Conservation (phyloP, 1,284 basidiomycete genomes). For the Agroathelia rolfsii region DNA sequence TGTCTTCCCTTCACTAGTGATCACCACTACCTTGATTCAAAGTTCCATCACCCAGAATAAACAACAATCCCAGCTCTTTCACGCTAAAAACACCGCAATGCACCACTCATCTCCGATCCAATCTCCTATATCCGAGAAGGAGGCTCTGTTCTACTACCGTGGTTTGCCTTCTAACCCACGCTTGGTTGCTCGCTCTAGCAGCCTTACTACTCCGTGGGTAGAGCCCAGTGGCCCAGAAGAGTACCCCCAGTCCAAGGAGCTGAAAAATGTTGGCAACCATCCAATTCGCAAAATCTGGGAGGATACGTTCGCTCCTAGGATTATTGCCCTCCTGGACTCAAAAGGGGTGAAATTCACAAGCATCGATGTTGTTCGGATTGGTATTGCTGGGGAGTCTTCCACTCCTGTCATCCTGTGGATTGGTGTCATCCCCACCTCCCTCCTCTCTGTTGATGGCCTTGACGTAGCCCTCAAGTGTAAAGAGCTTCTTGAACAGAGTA, state of each 20-base stretch:
- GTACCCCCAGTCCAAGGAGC: conserved; percentile 14
- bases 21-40: too few species aligned
- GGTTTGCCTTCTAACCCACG: conserved; percentile 13
- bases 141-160: conserved; percentile 14
- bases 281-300: conserved; percentile 16
- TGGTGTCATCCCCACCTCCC: conserved; percentile 19
- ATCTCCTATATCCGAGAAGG: too few species aligned
- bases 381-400: conserved; percentile 10
- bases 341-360: conserved; percentile 17
- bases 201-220: conserved; percentile 13
- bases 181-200: conserved; percentile 14
- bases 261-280: conserved; percentile 15
- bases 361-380: conserved; percentile 19
- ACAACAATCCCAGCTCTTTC: too few species aligned
- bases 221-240: conserved; percentile 14
- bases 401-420: conserved; percentile 18
- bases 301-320: conserved; percentile 10
- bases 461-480: conserved; percentile 16
- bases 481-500: conserved; percentile 14
- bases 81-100: too few species aligned
- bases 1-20: too few species aligned
- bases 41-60: too few species aligned
- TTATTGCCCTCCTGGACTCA: conserved; percentile 11
- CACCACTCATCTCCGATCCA: too few species aligned
- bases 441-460: conserved; percentile 17